Base-by-base conservation (phyloP, 1,139 yeast species). In the Lodderomyces jiufengensis region DNA sequence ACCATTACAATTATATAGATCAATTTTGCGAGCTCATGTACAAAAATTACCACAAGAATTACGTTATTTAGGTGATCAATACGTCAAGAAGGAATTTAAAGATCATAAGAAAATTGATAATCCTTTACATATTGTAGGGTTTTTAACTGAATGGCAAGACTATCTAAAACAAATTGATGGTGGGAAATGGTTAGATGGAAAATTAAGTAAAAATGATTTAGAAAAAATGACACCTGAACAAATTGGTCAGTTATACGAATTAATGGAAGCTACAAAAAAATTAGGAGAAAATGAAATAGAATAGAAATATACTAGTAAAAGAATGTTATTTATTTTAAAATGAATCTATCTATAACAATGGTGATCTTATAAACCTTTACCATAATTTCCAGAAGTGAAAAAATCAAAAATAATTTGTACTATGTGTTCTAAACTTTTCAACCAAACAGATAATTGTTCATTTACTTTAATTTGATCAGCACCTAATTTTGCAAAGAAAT, bases 101-200 rank as follows among this genome's bases (percentile, higher is more conserved):
- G 83, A 92, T n/a, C 98, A 94, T 61, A 76, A 78, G 44, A 61
- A 66, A 33, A 73, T 82, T 10, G 96, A 88, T 48, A 88, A 92
- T 56, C 97, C 98, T 1, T 69, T 88, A 26, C 95, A 90, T 54
- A 87, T 92, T 24, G 90, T 94, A 8, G 97, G 97, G 9, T 92
- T 92, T 51, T 70, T 92, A 44, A 78, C 95, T 1, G 83, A 87
- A 46, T 92, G 98, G 98, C 98, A 92, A 54, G 90, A 86, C 49
- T 92, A 92, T 52, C 72, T 86, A 41, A 76, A 76, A 38, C 67
- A 72, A 54, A 73, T 92, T 25, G 80, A 80, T 31, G 84, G 86
- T 11, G 94, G 85, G 3, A 67, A 71, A 29, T 92, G 97, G 97
- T 64, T 73, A 54, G 68, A 71, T 40, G 86, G 83, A 7, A 77